A percentile compares a stretch with the other conserved stretches of the same genome.
phyloP scores from a whole-genome alignment of 495 filamentous ascomycete genomes.

The Trypethelium eluteriae region DNA sequence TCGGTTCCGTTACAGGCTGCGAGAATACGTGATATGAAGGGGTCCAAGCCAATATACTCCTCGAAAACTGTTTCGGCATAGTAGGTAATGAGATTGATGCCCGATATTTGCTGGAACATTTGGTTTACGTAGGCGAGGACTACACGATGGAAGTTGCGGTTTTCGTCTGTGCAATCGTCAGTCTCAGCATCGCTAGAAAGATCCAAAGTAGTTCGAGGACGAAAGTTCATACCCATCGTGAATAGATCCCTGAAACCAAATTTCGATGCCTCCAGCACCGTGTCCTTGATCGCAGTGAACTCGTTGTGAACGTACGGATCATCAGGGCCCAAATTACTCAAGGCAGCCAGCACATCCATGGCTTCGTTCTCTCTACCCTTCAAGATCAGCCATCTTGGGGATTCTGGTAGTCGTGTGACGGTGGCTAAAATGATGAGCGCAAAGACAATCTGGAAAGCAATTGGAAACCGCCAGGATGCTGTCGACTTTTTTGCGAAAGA shows the following conservation, averaged over 20 bases:
- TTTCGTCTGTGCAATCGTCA: slow-evolving; percentile 34
- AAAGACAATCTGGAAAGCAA: slow-evolving; percentile 42
- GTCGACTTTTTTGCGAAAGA: slow-evolving; percentile 38
- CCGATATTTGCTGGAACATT: slow-evolving; percentile 67
- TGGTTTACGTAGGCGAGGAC: slow-evolving; percentile 68
- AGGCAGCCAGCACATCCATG: slow-evolving; percentile 30
- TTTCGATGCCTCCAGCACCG: slow-evolving; percentile 60
- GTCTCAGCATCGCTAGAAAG: neutral
- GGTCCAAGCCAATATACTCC: slow-evolving; percentile 44
- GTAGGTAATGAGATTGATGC: slow-evolving; percentile 71
- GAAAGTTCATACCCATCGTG: slow-evolving; percentile 10
- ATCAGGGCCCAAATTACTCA: slow-evolving; percentile 13
- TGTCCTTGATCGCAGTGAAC: slow-evolving; percentile 57
- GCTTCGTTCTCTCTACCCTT: slow-evolving; percentile 33
- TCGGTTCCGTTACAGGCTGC: slow-evolving; percentile 16
- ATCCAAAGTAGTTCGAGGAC: neutral
- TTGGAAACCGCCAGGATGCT: slow-evolving; percentile 39
- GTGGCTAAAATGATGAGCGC: slow-evolving; percentile 28
- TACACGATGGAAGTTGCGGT: slow-evolving; percentile 64
- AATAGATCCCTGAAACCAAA: slow-evolving; percentile 60
- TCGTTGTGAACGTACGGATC: slow-evolving; percentile 17
- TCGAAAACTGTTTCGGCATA: slow-evolving; percentile 55
- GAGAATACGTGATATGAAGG: slow-evolving; percentile 33
- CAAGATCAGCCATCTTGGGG: slow-evolving; percentile 31
- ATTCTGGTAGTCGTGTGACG: slow-evolving; percentile 28